These are phyloP conservation scores for Geotrichum candidum DNA, from an alignment of 1,139 yeast species.

Conservation along the genomic window DNA sequence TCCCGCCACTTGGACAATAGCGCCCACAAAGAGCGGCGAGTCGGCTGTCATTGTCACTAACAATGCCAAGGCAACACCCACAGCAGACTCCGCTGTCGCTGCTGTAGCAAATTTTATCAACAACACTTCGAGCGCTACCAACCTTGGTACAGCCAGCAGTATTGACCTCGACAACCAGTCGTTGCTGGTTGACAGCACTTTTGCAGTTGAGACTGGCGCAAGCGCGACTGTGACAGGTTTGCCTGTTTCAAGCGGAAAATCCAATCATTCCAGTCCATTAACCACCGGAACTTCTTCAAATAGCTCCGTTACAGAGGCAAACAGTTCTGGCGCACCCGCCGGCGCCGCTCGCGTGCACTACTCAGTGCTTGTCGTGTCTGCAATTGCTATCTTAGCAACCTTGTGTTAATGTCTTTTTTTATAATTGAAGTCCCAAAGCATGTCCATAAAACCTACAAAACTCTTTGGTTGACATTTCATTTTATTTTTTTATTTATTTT, in stretches of 20 bases:
- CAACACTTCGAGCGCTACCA: not conserved
- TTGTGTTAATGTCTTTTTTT: not conserved
- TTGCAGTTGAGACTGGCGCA: no score
- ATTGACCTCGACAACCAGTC: not conserved
- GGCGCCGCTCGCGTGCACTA: not conserved
- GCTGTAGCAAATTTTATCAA: not conserved
- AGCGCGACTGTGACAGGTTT: not conserved
- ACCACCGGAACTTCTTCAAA: not conserved
- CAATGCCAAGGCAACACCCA: not conserved
- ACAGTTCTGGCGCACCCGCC: not conserved
- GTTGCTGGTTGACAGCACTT: not conserved
- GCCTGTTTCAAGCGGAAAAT: not conserved
- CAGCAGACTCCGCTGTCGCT: not conserved
- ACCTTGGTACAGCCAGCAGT: not conserved
- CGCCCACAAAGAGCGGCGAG: constrained; percentile 2
- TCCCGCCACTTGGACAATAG: constrained; percentile 3
- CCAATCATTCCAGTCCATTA: not conserved
- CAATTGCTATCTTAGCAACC: not conserved
- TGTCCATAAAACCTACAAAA: not conserved
- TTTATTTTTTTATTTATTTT: not conserved
- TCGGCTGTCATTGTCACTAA: not conserved
- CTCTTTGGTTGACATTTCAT: not conserved
- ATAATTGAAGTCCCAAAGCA: not conserved
- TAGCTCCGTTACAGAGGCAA: not conserved
- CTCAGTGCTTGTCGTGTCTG: not conserved